Conservation (phyloP, 371 early-diverging fungal species). For the Apophysomyces sp. region DNA sequence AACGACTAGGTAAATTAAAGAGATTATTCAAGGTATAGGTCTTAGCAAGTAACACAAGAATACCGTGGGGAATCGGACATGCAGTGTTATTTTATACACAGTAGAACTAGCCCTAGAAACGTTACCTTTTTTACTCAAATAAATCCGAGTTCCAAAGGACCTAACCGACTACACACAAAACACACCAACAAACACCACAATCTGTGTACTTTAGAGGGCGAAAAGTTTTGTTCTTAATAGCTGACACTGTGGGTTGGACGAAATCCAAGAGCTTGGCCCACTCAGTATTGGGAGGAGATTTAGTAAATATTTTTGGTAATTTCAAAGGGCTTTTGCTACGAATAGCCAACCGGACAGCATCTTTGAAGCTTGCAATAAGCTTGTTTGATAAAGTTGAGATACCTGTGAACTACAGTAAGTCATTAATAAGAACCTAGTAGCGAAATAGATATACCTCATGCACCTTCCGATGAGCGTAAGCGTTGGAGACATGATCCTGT, state of each 20-base stretch:
- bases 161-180: no score
- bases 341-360: slow-evolving; percentile 1
- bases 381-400: neutral
- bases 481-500: neutral
- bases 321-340: neutral
- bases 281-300: neutral
- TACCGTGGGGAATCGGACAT: no score
- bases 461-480: neutral
- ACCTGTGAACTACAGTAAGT: neutral
- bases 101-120: no score
- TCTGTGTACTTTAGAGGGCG: slow-evolving; percentile 7
- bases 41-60: no score
- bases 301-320: neutral
- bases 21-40: no score
- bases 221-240: neutral
- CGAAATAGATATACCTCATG: neutral
- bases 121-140: no score
- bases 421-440: neutral
- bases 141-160: no score
- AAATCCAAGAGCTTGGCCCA: neutral
- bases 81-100: no score
- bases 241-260: neutral
- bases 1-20: no score
- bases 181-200: no score
- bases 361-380: neutral